Conservation (phyloP, 2,329 filamentous ascomycete species). For the Diaporthe ampelina region DNA sequence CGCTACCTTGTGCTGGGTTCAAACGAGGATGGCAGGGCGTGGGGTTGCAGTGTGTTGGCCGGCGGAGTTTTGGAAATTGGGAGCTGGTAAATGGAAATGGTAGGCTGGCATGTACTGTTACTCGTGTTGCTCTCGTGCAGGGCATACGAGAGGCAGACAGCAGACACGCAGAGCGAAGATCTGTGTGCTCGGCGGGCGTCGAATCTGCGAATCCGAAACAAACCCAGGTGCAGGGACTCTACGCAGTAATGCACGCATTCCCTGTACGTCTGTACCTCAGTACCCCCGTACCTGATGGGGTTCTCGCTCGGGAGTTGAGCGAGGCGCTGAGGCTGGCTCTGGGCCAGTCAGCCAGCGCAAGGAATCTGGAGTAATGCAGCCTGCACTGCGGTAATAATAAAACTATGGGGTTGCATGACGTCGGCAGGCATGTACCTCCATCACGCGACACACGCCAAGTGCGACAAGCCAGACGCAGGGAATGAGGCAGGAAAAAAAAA, state of each 20-base stretch:
- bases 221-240: background rate
- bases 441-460: conserved; percentile 33
- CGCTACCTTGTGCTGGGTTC: background rate
- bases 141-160: too few relatives aligned
- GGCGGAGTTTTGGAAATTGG: background rate
- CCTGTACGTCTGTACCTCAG: background rate
- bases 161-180: background rate
- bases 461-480: conserved; percentile 25
- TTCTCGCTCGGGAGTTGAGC: conserved; percentile 20
- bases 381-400: conserved; percentile 9
- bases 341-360: background rate
- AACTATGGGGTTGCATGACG: conserved; percentile 31
- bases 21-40: background rate
- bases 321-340: conserved; percentile 11
- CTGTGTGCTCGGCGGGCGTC: conserved; percentile 4
- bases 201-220: conserved; percentile 27
- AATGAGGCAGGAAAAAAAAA: background rate
- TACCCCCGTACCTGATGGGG: background rate
- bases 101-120: conserved; percentile 5
- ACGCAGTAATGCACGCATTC: conserved; percentile 13
- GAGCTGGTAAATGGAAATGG: background rate
- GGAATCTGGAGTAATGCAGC: conserved; percentile 15
- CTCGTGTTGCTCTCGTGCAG: too few relatives aligned
- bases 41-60: conserved; percentile 12
- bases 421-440: conserved; percentile 28